Evolutionary conservation across 208 protist species (phyloP).

Genomic region (Herpetomonas samuelpessoai): DNA sequence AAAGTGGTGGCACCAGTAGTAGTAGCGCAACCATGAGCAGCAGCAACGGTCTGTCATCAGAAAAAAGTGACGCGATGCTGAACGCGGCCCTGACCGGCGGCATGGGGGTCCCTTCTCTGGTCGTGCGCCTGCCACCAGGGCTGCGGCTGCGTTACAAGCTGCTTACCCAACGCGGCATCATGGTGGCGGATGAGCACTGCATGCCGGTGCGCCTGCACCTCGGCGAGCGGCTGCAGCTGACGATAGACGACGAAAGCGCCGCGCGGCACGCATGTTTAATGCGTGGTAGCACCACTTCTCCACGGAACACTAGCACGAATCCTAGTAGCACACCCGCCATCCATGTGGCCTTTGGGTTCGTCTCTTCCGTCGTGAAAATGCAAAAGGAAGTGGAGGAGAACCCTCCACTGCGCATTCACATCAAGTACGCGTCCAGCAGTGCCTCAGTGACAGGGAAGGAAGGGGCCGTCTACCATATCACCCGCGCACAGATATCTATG

Average conservation of each 20-base stretch:
- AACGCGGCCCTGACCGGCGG: constrained; percentile 7
- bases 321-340: neutral
- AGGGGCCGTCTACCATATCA: neutral
- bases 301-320: neutral
- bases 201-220: constrained; percentile 52
- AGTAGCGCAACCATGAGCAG: neutral
- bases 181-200: constrained; percentile 39
- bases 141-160: constrained; percentile 49
- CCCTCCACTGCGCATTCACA: neutral
- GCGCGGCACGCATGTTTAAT: constrained; percentile 12
- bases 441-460: neutral
- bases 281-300: neutral
- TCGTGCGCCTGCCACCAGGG: constrained; percentile 43
- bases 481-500: constrained; percentile 31
- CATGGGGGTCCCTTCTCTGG: neutral
- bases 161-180: constrained; percentile 61
- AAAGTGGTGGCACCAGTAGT: neutral
- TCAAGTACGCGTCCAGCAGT: neutral
- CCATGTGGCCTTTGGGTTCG: neutral
- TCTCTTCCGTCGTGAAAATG: neutral
- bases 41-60: neutral
- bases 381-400: neutral
- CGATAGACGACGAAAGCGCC: constrained; percentile 49
- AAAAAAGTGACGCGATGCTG: constrained; percentile 1
- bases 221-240: constrained; percentile 59